Evolutionary conservation across 345 rosid genomes (phyloP).

Genomic region (Triadica sebifera): DNA sequence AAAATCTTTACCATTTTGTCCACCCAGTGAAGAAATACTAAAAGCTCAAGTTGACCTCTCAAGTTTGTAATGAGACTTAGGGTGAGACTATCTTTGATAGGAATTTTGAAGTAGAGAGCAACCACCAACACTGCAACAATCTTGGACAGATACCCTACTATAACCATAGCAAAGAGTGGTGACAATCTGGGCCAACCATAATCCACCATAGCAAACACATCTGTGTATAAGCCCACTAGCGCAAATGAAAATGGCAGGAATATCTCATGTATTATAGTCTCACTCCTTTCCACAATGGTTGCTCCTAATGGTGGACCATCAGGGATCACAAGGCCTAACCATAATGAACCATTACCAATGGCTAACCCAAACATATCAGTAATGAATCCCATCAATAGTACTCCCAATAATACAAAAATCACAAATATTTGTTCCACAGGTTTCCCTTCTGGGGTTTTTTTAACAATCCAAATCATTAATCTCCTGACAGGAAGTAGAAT

Average conservation of each 20-base stretch:
- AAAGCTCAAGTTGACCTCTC: constrained; percentile 64
- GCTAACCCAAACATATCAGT: constrained; percentile 69
- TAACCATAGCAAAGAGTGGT: constrained; percentile 42
- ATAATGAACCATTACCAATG: constrained; percentile 55
- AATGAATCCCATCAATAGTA: constrained; percentile 43
- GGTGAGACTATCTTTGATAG: constrained; percentile 52
- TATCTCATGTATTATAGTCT: constrained; percentile 51
- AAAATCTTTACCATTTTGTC: constrained; percentile 44
- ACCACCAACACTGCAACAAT: constrained; percentile 25
- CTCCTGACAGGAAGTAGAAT: constrained; percentile 28
- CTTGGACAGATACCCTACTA: constrained; percentile 43
- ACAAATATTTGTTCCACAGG: constrained; percentile 47
- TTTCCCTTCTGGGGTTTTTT: constrained; percentile 50
- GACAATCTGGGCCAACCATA: constrained; percentile 41
- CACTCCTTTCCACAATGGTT: constrained; percentile 47
- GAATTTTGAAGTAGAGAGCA: constrained; percentile 35
- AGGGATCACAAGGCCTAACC: constrained; percentile 59
- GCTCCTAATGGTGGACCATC: constrained; percentile 69
- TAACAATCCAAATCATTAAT: constrained; percentile 42
- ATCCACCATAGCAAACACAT: constrained; percentile 37
- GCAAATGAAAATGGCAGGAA: constrained; percentile 62
- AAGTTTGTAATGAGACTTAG: constrained; percentile 58
- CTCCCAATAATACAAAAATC: constrained; percentile 46
- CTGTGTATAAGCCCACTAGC: constrained; percentile 45
- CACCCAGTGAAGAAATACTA: constrained; percentile 54